A percentile compares a stretch with the other conserved stretches of the same genome.
These are phyloP conservation scores for Tetradesmus obliquus DNA, from an alignment of 139 green algal genomes.

Conservation along the genomic window DNA sequence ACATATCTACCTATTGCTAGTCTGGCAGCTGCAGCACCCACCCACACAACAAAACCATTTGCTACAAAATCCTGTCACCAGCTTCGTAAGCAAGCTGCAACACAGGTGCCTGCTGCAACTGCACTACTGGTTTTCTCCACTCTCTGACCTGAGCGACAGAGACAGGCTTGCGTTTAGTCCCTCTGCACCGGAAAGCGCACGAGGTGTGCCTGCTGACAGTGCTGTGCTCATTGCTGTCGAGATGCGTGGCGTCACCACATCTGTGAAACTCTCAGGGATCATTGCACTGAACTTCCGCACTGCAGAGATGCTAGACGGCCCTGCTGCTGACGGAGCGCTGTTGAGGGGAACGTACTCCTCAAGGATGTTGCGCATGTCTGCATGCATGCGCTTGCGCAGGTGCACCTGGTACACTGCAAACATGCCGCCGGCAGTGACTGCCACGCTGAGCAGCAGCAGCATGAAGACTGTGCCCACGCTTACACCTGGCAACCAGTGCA, in stretches of 20 bases:
- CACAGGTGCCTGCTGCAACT: background rate
- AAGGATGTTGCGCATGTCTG: slow-evolving; percentile 85
- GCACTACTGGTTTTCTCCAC: background rate
- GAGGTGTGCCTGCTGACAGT: background rate
- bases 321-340: slow-evolving; percentile 23
- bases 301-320: background rate
- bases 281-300: background rate
- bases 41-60: no score
- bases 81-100: background rate
- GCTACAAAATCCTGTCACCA: background rate
- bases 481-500: slow-evolving; percentile 33
- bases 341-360: slow-evolving; percentile 83
- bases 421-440: slow-evolving; percentile 50
- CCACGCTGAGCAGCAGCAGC: slow-evolving; percentile 53
- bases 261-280: slow-evolving; percentile 20
- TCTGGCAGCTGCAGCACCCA: no score
- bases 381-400: slow-evolving; percentile 61
- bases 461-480: slow-evolving; percentile 52
- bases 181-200: background rate
- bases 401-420: slow-evolving; percentile 60
- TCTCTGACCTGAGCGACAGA: background rate
- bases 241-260: background rate
- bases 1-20: no score
- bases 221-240: background rate
- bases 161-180: background rate